Conservation (phyloP, 2,329 filamentous ascomycete genomes). For the Diplodia seriata region DNA sequence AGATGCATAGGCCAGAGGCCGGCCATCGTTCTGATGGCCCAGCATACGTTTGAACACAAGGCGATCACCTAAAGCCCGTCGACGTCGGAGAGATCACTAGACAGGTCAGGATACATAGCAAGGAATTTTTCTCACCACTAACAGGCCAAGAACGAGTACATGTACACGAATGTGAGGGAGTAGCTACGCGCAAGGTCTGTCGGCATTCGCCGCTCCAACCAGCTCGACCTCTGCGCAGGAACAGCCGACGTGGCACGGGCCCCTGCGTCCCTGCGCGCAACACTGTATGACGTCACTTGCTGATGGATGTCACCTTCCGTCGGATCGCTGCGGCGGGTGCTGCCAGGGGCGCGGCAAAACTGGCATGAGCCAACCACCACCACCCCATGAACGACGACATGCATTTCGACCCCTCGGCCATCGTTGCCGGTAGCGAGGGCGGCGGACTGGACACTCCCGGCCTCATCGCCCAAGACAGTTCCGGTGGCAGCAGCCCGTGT, state of each 20-base stretch:
- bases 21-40: too few species aligned
- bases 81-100: too few species aligned
- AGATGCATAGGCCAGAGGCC: too few species aligned
- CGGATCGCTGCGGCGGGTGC: conserved; percentile 3
- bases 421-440: conserved; percentile 46
- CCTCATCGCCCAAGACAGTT: conserved; percentile 32
- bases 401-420: conserved; percentile 46
- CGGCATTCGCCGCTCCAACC: conserved; percentile 7
- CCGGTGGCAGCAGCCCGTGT: conserved; percentile 8
- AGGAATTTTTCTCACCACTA: too few species aligned
- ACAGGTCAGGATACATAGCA: too few species aligned
- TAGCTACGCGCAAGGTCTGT: background rate
- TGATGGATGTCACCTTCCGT: background rate
- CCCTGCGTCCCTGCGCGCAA: background rate
- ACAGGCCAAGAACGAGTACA: background rate
- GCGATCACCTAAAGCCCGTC: too few species aligned
- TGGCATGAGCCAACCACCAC: background rate
- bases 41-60: too few species aligned
- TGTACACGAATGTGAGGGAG: background rate
- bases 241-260: background rate
- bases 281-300: conserved; percentile 11
- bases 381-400: conserved; percentile 44
- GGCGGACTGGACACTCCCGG: conserved; percentile 39
- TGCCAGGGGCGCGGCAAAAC: background rate
- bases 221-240: conserved; percentile 6